Conservation (phyloP, 2,329 filamentous ascomycete genomes). For the Penicillium sp. region DNA sequence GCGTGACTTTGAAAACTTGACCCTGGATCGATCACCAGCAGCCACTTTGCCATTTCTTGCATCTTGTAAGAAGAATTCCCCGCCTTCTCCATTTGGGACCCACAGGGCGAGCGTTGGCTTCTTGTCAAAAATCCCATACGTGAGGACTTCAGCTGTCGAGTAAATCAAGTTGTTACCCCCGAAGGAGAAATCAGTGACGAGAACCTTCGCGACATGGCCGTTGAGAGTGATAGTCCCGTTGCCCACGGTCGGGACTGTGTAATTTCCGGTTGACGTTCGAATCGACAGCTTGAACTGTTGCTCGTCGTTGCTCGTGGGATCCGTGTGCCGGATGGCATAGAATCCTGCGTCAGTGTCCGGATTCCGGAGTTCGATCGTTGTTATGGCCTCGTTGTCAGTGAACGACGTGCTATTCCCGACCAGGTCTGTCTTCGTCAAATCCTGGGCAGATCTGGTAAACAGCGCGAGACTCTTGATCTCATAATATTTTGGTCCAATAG, state of each 20-base stretch:
- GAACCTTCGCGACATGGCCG: slow-evolving; percentile 59
- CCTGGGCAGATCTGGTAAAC: slow-evolving; percentile 58
- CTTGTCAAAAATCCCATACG: slow-evolving; percentile 48
- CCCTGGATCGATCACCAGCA: slow-evolving; percentile 19
- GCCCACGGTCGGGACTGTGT: slow-evolving; percentile 19
- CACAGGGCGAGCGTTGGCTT: slow-evolving; percentile 56
- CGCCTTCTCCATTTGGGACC: slow-evolving; percentile 54
- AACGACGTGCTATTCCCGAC: slow-evolving; percentile 60
- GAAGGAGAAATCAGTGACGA: slow-evolving; percentile 59
- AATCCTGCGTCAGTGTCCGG: slow-evolving; percentile 57
- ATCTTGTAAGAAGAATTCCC: slow-evolving; percentile 56
- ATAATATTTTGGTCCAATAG: slow-evolving; percentile 58
- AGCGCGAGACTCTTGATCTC: slow-evolving; percentile 61
- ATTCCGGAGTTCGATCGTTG: slow-evolving; percentile 59
- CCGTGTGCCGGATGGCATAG: slow-evolving; percentile 55
- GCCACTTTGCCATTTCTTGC: slow-evolving; percentile 5
- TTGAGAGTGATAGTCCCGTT: slow-evolving; percentile 48
- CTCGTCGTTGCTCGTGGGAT: slow-evolving; percentile 50
- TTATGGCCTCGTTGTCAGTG: slow-evolving; percentile 47
- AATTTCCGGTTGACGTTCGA: slow-evolving; percentile 52
- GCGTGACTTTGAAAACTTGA: slow-evolving; percentile 42
- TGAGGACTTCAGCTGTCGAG: slow-evolving; percentile 56
- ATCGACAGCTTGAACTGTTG: slow-evolving; percentile 55
- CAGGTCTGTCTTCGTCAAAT: slow-evolving; percentile 59
- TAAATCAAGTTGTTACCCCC: slow-evolving; percentile 54